phyloP scores from a whole-genome alignment of 2,329 filamentous ascomycete genomes.

The Harringtonia aguacate region DNA sequence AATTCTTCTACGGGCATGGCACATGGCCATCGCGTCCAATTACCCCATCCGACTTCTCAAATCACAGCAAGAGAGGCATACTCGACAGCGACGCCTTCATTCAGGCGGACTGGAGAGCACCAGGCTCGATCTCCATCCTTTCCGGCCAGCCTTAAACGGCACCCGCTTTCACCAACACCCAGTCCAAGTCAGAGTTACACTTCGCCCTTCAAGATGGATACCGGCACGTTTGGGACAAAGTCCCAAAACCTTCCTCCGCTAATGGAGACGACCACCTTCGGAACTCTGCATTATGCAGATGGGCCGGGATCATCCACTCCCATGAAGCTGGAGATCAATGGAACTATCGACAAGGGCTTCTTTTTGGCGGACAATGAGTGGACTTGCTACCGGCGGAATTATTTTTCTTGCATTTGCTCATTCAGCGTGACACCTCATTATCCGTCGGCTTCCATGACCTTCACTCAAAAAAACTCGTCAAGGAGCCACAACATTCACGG shows the following conservation, averaged over 20 bases:
- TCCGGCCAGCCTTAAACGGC: constrained; percentile 33
- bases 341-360: constrained; percentile 82
- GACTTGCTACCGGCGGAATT: constrained; percentile 89
- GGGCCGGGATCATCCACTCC: constrained; percentile 29
- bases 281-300: constrained; percentile 52
- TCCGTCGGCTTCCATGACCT: constrained; percentile 33
- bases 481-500: constrained; percentile 56
- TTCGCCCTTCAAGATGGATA: constrained; percentile 39
- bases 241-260: constrained; percentile 42
- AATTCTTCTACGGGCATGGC: constrained; percentile 44
- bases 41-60: constrained; percentile 39
- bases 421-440: constrained; percentile 56
- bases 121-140: constrained; percentile 42
- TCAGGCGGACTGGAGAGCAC: constrained; percentile 37
- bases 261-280: constrained; percentile 37
- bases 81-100: constrained; percentile 37
- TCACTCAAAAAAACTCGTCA: constrained; percentile 37
- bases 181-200: constrained; percentile 36
- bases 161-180: constrained; percentile 42
- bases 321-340: constrained; percentile 63
- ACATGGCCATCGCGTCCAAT: constrained; percentile 42
- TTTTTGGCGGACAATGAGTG: constrained; percentile 72
- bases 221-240: constrained; percentile 30
- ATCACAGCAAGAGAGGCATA: constrained; percentile 44
- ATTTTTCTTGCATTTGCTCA: constrained; percentile 76